Percentiles rank a stretch among this genome's conserved stretches.
Conservation (phyloP, 2,329 filamentous ascomycete genomes). For the Penicillium sp. region DNA sequence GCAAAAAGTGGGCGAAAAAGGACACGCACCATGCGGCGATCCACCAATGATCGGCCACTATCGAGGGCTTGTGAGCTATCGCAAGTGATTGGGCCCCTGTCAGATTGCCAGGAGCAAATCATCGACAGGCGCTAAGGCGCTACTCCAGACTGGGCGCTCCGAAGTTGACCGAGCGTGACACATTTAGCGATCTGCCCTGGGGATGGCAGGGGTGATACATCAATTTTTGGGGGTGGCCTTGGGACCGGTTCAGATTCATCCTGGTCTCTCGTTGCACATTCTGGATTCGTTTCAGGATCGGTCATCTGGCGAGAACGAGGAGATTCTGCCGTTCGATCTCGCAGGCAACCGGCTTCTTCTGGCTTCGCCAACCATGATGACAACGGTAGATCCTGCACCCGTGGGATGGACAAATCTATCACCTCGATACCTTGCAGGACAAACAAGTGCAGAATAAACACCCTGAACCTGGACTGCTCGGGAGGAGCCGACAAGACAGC, state of each 20-base stretch:
- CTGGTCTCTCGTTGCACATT: too few species aligned
- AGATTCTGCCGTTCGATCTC: not conserved
- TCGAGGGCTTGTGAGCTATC: constrained; percentile 4
- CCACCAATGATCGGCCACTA: constrained; percentile 24
- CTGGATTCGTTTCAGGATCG: not conserved
- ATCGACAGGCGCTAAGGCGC: not conserved
- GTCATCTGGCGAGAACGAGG: not conserved
- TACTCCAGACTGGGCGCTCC: constrained; percentile 3
- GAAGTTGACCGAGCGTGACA: constrained; percentile 19
- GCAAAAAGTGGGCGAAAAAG: not conserved
- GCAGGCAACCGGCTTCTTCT: not conserved
- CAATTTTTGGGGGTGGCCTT: constrained; percentile 14
- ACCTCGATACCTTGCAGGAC: not conserved
- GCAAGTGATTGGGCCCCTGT: constrained; percentile 3
- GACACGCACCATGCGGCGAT: not conserved
- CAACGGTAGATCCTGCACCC: not conserved
- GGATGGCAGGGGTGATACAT: constrained; percentile 26
- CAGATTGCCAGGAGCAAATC: not conserved
- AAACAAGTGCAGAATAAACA: constrained; percentile 12
- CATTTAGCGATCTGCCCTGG: constrained; percentile 16
- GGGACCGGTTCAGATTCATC: not conserved
- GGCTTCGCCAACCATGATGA: not conserved
- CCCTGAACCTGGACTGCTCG: constrained; percentile 9
- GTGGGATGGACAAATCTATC: not conserved
- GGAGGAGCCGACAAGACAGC: constrained; percentile 15